Percentiles rank a stretch among this genome's conserved stretches.
These are phyloP conservation scores for Diplodia intermedia DNA, from an alignment of 2,329 filamentous ascomycete genomes.

Conservation along the genomic window DNA sequence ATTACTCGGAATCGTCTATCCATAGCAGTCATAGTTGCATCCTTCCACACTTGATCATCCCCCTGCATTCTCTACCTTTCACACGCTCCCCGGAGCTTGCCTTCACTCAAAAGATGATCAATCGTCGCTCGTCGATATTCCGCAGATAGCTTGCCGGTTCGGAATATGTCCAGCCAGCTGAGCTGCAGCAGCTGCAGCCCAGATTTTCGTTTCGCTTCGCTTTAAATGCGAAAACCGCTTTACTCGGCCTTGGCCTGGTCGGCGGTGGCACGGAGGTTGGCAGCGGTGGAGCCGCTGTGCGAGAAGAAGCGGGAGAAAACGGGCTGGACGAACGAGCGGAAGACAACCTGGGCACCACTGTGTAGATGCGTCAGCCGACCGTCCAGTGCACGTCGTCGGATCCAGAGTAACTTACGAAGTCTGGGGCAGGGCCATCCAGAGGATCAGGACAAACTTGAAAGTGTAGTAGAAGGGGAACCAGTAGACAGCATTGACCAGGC, in stretches of 20 bases:
- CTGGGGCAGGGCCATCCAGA: slow-evolving; percentile 96
- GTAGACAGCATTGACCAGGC: slow-evolving; percentile 82
- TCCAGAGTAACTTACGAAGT: slow-evolving; percentile 73
- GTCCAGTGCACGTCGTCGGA: not conserved
- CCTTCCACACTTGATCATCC: slow-evolving; percentile 16
- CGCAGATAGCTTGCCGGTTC: slow-evolving; percentile 22
- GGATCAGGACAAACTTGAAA: slow-evolving; percentile 97
- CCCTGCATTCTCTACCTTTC: slow-evolving; percentile 15
- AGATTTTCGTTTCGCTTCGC: slow-evolving; percentile 1
- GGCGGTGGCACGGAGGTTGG: slow-evolving; percentile 87
- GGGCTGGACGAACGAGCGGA: slow-evolving; percentile 93
- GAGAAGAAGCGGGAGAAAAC: slow-evolving; percentile 92
- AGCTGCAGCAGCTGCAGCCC: slow-evolving; percentile 6
- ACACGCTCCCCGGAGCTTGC: not conserved
- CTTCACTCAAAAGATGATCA: not conserved
- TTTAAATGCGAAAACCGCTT: slow-evolving; percentile 3
- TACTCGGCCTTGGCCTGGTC: slow-evolving; percentile 62
- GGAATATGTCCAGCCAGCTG: slow-evolving; percentile 25
- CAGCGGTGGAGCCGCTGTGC: slow-evolving; percentile 72
- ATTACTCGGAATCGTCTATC: slow-evolving; percentile 33
- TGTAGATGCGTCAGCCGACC: slow-evolving; percentile 36
- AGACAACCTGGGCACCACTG: slow-evolving; percentile 94
- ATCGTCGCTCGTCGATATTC: slow-evolving; percentile 24
- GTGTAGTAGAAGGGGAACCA: slow-evolving; percentile 99
- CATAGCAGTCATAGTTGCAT: slow-evolving; percentile 31